Percentiles rank a stretch among this genome's conserved stretches.
Evolutionary conservation across 208 protist genomes (phyloP).

Genomic region (Leishmania aethiopica): DNA sequence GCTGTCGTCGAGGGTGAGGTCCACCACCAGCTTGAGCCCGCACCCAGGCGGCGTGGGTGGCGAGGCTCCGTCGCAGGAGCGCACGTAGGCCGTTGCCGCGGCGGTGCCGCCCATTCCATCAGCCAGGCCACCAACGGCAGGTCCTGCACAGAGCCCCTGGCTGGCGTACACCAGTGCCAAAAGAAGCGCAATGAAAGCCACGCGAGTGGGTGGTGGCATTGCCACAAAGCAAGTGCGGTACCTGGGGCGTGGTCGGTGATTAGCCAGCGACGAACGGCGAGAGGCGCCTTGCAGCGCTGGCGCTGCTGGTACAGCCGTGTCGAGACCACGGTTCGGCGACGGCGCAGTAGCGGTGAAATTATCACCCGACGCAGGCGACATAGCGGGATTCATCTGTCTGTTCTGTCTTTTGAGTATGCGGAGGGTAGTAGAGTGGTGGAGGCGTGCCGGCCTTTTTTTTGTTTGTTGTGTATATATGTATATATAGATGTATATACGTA

Average conservation of each 20-base stretch:
- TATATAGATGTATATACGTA: background rate
- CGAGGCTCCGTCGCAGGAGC: constrained; percentile 3
- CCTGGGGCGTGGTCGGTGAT: background rate
- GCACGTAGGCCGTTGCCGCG: constrained; percentile 11
- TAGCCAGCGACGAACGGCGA: background rate
- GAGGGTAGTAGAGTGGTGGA: background rate
- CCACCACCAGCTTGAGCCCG: constrained; percentile 26
- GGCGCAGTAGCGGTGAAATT: background rate
- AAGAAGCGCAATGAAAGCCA: background rate
- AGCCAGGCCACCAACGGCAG: background rate
- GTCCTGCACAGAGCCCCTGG: background rate
- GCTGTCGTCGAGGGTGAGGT: constrained; percentile 30
- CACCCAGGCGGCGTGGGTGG: constrained; percentile 13
- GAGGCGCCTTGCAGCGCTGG: background rate
- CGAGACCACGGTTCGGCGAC: background rate
- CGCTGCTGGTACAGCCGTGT: background rate
- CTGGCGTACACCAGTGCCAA: background rate
- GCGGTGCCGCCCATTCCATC: constrained; percentile 5
- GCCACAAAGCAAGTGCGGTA: background rate
- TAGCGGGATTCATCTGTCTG: background rate
- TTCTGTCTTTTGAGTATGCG: background rate
- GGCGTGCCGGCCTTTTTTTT: background rate
- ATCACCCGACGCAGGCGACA: background rate
- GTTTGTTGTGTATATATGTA: too few relatives aligned
- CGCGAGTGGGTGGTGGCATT: background rate